Evolutionary conservation across 148 eudicot species (phyloP).

Genomic region (Persicaria maculosa): DNA sequence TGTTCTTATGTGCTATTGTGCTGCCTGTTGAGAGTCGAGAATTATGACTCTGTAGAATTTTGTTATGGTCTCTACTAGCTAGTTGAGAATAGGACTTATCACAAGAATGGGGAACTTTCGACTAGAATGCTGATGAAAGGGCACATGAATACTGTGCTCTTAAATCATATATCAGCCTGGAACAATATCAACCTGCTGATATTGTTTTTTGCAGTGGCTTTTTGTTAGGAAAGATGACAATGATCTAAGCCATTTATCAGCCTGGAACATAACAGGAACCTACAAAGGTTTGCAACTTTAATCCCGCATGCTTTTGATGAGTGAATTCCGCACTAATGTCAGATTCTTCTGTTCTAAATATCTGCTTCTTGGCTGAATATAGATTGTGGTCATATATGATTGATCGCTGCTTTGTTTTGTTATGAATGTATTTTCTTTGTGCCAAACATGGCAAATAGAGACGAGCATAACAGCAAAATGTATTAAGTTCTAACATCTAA

Average conservation of each 20-base stretch:
- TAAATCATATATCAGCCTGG: background rate
- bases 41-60: background rate
- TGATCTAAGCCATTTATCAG: too few relatives aligned
- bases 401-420: background rate
- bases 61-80: background rate
- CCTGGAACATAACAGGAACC: too few relatives aligned
- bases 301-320: background rate
- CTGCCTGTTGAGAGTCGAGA: background rate
- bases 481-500: background rate
- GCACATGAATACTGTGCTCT: background rate
- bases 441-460: background rate
- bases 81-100: background rate
- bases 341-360: background rate
- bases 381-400: background rate
- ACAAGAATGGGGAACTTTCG: background rate
- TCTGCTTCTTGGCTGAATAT: background rate
- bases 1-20: background rate
- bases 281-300: too few relatives aligned
- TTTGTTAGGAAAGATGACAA: too few relatives aligned
- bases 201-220: background rate
- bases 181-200: background rate
- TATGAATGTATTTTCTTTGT: background rate
- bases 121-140: background rate
- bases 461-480: background rate
- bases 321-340: background rate